Conservation (phyloP, 768 basidiomycete genomes). For the Leccinellum albellum region DNA sequence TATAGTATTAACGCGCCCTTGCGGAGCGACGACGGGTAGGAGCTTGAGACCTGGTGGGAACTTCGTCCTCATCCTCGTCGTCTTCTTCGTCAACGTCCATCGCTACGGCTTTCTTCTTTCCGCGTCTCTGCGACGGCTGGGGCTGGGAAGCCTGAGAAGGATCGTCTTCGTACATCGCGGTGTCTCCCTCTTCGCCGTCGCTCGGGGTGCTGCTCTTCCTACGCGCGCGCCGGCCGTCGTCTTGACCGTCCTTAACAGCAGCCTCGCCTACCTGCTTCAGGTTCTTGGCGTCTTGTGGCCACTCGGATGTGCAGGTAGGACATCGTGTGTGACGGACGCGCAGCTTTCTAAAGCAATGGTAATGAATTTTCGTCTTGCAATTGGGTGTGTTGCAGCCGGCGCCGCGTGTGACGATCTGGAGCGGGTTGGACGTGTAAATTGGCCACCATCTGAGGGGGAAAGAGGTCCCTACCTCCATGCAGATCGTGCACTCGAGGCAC, state of each 20-base stretch:
- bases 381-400: slow-evolving; percentile 55
- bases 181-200: slow-evolving; percentile 42
- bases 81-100: slow-evolving; percentile 48
- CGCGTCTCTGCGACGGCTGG: slow-evolving; percentile 23
- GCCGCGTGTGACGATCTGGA: slow-evolving; percentile 66
- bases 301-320: slow-evolving; percentile 54
- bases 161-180: slow-evolving; percentile 31
- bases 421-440: background rate
- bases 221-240: slow-evolving; percentile 36
- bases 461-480: slow-evolving; percentile 51
- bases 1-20: slow-evolving; percentile 12
- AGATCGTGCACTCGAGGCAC: slow-evolving; percentile 67
- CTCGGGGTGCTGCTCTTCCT: slow-evolving; percentile 34
- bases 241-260: slow-evolving; percentile 61
- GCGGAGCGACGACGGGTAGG: slow-evolving; percentile 19
- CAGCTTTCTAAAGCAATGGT: slow-evolving; percentile 57
- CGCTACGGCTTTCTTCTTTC: slow-evolving; percentile 28
- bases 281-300: slow-evolving; percentile 52
- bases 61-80: slow-evolving; percentile 31
- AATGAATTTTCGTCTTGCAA: slow-evolving; percentile 64
- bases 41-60: slow-evolving; percentile 17
- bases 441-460: background rate
- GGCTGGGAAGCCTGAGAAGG: slow-evolving; percentile 33
- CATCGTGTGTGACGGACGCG: slow-evolving; percentile 45
- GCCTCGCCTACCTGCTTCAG: slow-evolving; percentile 64